Evolutionary conservation across 495 filamentous ascomycete genomes (phyloP).

Genomic region (Neurospora sp.): DNA sequence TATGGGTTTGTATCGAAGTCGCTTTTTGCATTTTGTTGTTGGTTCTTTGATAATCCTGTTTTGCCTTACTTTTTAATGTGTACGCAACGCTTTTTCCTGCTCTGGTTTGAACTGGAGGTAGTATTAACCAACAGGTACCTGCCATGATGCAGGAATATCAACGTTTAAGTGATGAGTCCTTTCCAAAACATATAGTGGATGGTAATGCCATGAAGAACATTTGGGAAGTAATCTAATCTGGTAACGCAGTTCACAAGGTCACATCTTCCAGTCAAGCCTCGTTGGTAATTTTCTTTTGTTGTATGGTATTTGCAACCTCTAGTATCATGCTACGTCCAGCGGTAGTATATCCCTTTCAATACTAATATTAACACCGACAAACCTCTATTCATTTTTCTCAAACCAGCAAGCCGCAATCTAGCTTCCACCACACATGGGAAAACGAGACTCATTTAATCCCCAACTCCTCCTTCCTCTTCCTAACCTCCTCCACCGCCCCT

Average conservation of each 20-base stretch:
- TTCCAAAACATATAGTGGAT: not conserved
- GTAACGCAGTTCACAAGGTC: not conserved
- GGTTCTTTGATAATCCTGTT: not conserved
- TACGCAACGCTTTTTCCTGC: not conserved
- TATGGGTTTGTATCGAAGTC: not conserved
- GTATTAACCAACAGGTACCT: not conserved
- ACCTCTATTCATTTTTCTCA: not conserved
- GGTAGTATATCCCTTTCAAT: not conserved
- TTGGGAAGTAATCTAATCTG: not conserved
- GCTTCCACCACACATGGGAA: too few relatives aligned
- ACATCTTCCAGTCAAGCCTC: not conserved
- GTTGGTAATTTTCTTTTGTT: not conserved
- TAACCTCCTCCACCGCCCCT: slow-evolving; percentile 56
- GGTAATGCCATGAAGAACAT: not conserved
- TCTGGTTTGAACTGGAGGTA: not conserved
- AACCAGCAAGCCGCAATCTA: not conserved
- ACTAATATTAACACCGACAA: not conserved
- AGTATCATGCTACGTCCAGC: not conserved
- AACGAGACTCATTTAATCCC: slow-evolving; percentile 24
- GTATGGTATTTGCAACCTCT: not conserved
- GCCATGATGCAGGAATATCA: not conserved
- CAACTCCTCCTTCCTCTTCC: slow-evolving; percentile 43
- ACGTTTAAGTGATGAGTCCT: not conserved
- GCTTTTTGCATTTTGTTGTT: not conserved
- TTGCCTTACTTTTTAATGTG: not conserved